phyloP scores from a whole-genome alignment of 106 monocot species.

The Dendrobium chrysotoxum region DNA sequence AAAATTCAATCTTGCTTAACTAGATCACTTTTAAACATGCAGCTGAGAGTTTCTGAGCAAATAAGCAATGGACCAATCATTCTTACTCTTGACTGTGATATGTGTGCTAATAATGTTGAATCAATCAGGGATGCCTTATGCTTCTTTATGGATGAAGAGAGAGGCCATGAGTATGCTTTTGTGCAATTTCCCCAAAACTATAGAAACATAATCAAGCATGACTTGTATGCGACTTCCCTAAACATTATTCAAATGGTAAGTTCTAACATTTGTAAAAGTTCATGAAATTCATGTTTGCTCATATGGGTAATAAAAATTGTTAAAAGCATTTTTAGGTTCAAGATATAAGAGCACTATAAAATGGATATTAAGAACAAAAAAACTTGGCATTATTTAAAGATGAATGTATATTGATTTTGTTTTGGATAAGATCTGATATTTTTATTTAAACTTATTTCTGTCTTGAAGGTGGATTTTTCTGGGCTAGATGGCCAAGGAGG shows the following conservation, averaged over 20 bases:
- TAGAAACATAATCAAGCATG: conserved; percentile 31
- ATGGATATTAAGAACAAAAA: background rate
- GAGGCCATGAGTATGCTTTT: conserved; percentile 30
- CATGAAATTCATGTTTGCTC: background rate
- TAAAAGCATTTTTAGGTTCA: background rate
- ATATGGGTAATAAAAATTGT: background rate
- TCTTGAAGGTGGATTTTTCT: conserved; percentile 38
- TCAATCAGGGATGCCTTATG: conserved; percentile 44
- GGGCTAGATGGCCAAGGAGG: conserved; percentile 41
- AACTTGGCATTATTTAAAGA: background rate
- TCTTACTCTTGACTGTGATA: conserved; percentile 74
- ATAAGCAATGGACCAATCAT: conserved; percentile 63
- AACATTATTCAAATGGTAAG: conserved; percentile 1
- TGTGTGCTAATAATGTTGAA: conserved; percentile 56
- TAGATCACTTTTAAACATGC: background rate
- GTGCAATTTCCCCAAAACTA: conserved; percentile 38
- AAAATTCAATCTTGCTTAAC: background rate
- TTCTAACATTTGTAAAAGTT: background rate
- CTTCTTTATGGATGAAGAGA: conserved; percentile 44
- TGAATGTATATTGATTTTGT: background rate
- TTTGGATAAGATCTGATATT: background rate
- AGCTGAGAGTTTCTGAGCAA: conserved; percentile 63
- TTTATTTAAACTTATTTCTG: background rate
- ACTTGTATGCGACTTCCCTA: conserved; percentile 26
- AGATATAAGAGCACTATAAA: background rate